These are phyloP conservation scores for Serendipita vermifera DNA, from an alignment of 768 basidiomycete genomes.

Conservation along the genomic window DNA sequence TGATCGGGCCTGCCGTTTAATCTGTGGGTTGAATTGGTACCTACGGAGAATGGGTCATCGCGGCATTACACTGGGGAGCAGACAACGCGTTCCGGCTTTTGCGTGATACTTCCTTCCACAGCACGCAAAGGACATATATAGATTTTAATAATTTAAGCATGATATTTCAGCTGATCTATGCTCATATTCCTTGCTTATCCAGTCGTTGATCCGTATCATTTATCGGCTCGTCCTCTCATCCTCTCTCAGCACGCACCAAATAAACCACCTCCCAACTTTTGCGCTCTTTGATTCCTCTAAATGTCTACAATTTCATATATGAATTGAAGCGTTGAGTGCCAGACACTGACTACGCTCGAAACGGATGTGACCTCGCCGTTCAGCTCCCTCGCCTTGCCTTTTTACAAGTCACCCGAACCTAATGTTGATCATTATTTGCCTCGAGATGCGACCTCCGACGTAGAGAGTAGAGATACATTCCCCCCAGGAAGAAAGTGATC, in stretches of 20 bases:
- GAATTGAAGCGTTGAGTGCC: constrained; percentile 9
- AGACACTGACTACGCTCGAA: constrained; percentile 14
- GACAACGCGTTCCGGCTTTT: too few relatives aligned
- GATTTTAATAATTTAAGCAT: too few relatives aligned
- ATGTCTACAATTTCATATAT: constrained; percentile 14
- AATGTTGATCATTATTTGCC: constrained; percentile 17
- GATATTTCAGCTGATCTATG: too few relatives aligned
- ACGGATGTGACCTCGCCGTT: constrained; percentile 20
- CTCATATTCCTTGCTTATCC: not conserved
- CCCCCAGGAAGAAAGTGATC: constrained; percentile 18
- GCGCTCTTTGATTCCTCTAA: constrained; percentile 26
- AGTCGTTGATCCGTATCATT: constrained; percentile 36
- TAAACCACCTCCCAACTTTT: constrained; percentile 31
- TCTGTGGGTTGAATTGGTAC: too few relatives aligned
- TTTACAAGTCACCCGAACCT: constrained; percentile 16
- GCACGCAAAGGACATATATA: too few relatives aligned
- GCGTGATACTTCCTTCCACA: too few relatives aligned
- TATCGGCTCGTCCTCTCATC: constrained; percentile 64
- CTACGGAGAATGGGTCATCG: too few relatives aligned
- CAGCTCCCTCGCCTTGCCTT: constrained; percentile 24
- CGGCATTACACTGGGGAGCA: too few relatives aligned
- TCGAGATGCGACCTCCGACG: constrained; percentile 26
- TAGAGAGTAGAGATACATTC: constrained; percentile 17
- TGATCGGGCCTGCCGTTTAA: too few relatives aligned
- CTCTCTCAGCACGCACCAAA: constrained; percentile 46